Evolutionary conservation across 768 basidiomycete species (phyloP).

Genomic region (Calocybe indica): DNA sequence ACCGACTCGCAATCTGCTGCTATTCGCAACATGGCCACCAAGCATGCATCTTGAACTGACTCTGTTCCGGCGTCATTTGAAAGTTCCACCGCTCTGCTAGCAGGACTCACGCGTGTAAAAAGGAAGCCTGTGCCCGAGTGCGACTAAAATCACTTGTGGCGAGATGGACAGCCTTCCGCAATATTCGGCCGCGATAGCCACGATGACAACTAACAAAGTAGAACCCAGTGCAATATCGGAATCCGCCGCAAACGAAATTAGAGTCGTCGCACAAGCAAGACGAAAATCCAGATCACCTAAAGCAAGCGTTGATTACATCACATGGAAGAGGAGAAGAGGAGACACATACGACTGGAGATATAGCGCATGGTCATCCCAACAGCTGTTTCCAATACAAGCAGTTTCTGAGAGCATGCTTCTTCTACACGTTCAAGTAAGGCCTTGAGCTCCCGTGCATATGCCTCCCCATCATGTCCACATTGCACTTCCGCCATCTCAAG

Average conservation of each 20-base stretch:
- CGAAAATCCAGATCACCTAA: constrained; percentile 35
- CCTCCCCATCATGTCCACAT: constrained; percentile 44
- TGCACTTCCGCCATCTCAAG: constrained; percentile 51
- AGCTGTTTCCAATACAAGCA: constrained; percentile 44
- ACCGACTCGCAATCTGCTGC: constrained; percentile 52
- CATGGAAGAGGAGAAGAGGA: background rate
- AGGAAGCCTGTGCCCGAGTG: constrained; percentile 34
- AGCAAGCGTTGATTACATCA: constrained; percentile 3
- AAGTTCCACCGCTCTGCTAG: background rate
- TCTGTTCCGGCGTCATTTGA: constrained; percentile 29
- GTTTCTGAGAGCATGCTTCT: constrained; percentile 20
- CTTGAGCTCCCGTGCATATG: constrained; percentile 48
- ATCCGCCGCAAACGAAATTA: constrained; percentile 40
- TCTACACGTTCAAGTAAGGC: constrained; percentile 35
- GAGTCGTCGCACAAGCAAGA: constrained; percentile 35
- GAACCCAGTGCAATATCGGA: constrained; percentile 34
- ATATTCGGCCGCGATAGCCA: constrained; percentile 64
- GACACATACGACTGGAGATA: constrained; percentile 41
- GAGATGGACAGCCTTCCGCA: constrained; percentile 43
- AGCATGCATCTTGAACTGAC: constrained; percentile 65
- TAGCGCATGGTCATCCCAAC: constrained; percentile 51
- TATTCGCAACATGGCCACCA: constrained; percentile 68
- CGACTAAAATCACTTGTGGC: constrained; percentile 41
- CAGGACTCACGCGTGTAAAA: constrained; percentile 36
- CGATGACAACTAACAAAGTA: constrained; percentile 60